Percentiles rank a stretch among this genome's conserved stretches.
Conservation (phyloP, 768 basidiomycete species). For the Coprinopsis strossmayeri region DNA sequence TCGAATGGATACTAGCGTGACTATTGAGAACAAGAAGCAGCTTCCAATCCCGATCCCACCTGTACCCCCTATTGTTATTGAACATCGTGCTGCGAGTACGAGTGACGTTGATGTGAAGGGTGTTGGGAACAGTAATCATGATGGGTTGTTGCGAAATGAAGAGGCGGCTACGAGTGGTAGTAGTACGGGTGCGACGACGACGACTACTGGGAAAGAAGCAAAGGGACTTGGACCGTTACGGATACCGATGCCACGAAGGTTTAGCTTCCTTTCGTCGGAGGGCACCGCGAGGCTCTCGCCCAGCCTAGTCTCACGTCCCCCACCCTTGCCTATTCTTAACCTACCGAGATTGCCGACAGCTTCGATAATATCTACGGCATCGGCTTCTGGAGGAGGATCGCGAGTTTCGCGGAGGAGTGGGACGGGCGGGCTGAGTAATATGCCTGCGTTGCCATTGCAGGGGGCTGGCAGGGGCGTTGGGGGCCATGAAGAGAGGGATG, state of each 20-base stretch:
- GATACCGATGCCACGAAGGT: slow-evolving; percentile 18
- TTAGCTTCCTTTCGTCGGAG: slow-evolving; percentile 18
- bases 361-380: slow-evolving; percentile 21
- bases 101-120: too few species aligned
- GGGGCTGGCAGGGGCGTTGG: slow-evolving; percentile 22
- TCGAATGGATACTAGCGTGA: too few species aligned
- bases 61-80: too few species aligned
- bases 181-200: too few species aligned
- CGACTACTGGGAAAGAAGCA: neutral
- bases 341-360: slow-evolving; percentile 49
- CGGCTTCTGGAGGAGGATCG: slow-evolving; percentile 11
- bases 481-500: slow-evolving; percentile 27
- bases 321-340: slow-evolving; percentile 34
- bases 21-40: too few species aligned
- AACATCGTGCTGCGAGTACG: too few species aligned
- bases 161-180: too few species aligned
- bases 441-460: slow-evolving; percentile 39
- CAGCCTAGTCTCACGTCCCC: slow-evolving; percentile 22
- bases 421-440: slow-evolving; percentile 36
- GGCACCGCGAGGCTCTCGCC: slow-evolving; percentile 23
- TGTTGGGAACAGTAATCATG: too few species aligned
- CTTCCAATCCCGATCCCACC: too few species aligned
- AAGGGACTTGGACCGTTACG: slow-evolving; percentile 2
- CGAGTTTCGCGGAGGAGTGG: slow-evolving; percentile 19
- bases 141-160: too few species aligned